phyloP scores from a whole-genome alignment of 2,329 filamentous ascomycete species.

The Penicillium corylophilum region DNA sequence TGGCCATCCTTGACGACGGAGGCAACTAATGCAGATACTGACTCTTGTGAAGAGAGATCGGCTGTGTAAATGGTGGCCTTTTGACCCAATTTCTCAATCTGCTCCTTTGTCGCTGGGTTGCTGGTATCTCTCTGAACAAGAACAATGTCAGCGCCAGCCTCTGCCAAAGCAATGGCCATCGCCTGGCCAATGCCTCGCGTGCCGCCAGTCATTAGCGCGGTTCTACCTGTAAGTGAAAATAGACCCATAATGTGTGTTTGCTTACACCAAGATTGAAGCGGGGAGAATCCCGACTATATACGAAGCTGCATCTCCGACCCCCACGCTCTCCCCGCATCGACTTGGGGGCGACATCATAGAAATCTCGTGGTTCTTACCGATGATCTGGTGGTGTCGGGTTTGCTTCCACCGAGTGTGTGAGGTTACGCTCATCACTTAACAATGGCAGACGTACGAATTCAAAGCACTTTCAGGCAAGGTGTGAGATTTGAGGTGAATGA shows the following conservation, averaged over 20 bases:
- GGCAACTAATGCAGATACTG: conserved; percentile 31
- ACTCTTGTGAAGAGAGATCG: conserved; percentile 33
- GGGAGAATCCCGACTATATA: conserved; percentile 10
- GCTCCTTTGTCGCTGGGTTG: conserved; percentile 19
- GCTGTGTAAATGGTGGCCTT: conserved; percentile 37
- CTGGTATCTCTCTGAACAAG: conserved; percentile 22
- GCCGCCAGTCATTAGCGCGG: conserved; percentile 38
- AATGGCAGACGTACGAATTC: background rate
- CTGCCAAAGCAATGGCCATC: conserved; percentile 38
- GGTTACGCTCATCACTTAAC: background rate
- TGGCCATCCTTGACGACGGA: conserved; percentile 40
- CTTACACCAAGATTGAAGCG: background rate
- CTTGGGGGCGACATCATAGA: background rate
- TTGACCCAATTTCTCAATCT: conserved; percentile 31
- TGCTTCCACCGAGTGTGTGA: background rate
- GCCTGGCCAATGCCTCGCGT: conserved; percentile 38
- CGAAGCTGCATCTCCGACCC: background rate
- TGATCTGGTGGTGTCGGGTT: background rate
- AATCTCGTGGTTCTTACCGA: background rate
- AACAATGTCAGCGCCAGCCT: conserved; percentile 38
- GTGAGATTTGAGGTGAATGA: background rate
- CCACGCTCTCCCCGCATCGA: conserved; percentile 15
- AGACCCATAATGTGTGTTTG: conserved; percentile 17
- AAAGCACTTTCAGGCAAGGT: background rate
- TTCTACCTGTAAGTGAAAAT: conserved; percentile 26